Evolutionary conservation across 2,329 filamentous ascomycete genomes (phyloP).

Genomic region (Cercospora beticola): DNA sequence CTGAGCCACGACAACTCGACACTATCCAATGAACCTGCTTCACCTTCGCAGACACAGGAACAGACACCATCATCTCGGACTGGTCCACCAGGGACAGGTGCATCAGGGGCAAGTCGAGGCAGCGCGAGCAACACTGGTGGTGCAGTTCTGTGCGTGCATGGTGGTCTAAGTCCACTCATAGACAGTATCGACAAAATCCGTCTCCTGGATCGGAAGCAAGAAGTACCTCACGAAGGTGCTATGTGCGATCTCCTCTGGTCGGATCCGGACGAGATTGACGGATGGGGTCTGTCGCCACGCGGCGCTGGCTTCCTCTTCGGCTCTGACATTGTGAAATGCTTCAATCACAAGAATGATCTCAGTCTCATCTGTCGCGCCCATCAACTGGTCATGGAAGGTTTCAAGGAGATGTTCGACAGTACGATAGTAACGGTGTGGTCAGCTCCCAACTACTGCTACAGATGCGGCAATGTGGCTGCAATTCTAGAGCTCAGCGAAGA

Average conservation of each 20-base stretch:
- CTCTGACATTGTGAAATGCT: slow-evolving; percentile 89
- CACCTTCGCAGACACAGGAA: slow-evolving; percentile 42
- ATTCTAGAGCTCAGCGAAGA: slow-evolving; percentile 92
- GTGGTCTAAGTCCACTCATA: slow-evolving; percentile 85
- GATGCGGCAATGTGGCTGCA: slow-evolving; percentile 67
- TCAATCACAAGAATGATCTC: slow-evolving; percentile 92
- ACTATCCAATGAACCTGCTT: slow-evolving; percentile 37
- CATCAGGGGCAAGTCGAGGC: slow-evolving; percentile 66
- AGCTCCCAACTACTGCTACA: slow-evolving; percentile 43
- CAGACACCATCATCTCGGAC: slow-evolving; percentile 37
- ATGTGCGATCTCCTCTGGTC: slow-evolving; percentile 99
- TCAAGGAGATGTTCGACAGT: slow-evolving; percentile 98
- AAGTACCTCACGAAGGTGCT: slow-evolving; percentile 95
- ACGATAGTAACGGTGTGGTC: slow-evolving; percentile 94
- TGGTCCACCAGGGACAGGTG: slow-evolving; percentile 76
- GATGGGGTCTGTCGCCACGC: slow-evolving; percentile 90
- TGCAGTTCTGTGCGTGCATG: slow-evolving; percentile 92
- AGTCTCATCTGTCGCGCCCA: slow-evolving; percentile 90
- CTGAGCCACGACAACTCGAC: slow-evolving; percentile 26
- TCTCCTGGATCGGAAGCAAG: slow-evolving; percentile 91
- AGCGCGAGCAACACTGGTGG: slow-evolving; percentile 64
- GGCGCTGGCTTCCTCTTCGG: slow-evolving; percentile 96
- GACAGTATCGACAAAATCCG: slow-evolving; percentile 95
- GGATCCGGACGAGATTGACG: slow-evolving; percentile 95
- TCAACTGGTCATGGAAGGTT: slow-evolving; percentile 98